Conservation (phyloP, 768 basidiomycete genomes). For the Gyrodon lividus region DNA sequence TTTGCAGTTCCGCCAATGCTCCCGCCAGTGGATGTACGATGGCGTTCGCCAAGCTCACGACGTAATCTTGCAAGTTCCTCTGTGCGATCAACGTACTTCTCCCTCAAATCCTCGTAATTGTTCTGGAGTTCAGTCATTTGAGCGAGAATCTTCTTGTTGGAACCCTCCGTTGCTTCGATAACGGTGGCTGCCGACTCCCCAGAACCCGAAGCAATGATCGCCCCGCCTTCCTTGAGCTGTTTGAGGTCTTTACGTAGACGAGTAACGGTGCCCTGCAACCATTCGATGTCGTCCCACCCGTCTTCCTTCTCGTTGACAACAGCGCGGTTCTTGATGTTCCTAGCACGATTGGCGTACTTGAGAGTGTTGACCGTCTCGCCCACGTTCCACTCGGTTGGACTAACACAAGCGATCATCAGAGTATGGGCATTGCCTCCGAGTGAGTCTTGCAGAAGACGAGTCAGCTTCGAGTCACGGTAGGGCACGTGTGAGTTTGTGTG, state of each 20-base stretch:
- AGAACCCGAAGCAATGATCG: slow-evolving; percentile 21
- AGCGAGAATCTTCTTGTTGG: slow-evolving; percentile 72
- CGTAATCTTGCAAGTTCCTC: slow-evolving; percentile 82
- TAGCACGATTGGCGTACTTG: slow-evolving; percentile 95
- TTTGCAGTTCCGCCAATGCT: slow-evolving; percentile 67
- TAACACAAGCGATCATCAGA: slow-evolving; percentile 98
- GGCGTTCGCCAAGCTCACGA: slow-evolving; percentile 74
- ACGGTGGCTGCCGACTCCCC: slow-evolving; percentile 27
- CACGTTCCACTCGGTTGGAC: slow-evolving; percentile 93
- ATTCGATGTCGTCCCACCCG: slow-evolving; percentile 98
- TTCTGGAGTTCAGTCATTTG: slow-evolving; percentile 83
- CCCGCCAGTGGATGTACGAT: slow-evolving; percentile 57
- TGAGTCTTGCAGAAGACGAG: slow-evolving; percentile 74
- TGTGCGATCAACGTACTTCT: slow-evolving; percentile 84
- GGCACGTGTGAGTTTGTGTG: slow-evolving; percentile 88
- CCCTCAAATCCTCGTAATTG: slow-evolving; percentile 81
- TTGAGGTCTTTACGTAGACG: slow-evolving; percentile 89
- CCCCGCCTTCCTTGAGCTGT: slow-evolving; percentile 66
- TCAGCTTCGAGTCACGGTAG: slow-evolving; percentile 98
- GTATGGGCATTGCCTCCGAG: slow-evolving; percentile 97
- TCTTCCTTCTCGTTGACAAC: slow-evolving; percentile 92
- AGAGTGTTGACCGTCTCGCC: slow-evolving; percentile 92
- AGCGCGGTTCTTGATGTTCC: slow-evolving; percentile 96
- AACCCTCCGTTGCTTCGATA: slow-evolving; percentile 49
- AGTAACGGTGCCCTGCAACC: slow-evolving; percentile 84